Percentiles rank a stretch among this genome's conserved stretches.
phyloP scores from a whole-genome alignment of 345 rosid genomes.

The Passiflora organensis region DNA sequence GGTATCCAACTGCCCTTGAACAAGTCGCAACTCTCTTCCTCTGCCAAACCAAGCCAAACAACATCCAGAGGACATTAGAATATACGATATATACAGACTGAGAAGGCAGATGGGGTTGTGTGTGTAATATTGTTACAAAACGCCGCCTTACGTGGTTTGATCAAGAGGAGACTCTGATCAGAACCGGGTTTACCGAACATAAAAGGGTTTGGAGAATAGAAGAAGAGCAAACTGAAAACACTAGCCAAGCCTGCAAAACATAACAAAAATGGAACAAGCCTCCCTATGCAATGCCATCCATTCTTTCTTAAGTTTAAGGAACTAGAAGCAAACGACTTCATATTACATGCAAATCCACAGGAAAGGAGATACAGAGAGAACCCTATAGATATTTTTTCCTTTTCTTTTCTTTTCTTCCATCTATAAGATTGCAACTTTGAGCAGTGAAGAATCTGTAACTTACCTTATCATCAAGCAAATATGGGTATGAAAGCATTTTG shows the following conservation, averaged over 20 bases:
- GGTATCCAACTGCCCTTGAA: conserved; percentile 64
- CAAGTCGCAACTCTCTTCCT: conserved; percentile 46
- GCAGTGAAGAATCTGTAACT: not conserved
- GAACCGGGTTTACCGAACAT: conserved; percentile 10
- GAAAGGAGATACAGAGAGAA: too few species aligned
- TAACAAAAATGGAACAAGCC: conserved; percentile 38
- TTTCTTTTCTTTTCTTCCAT: too few species aligned
- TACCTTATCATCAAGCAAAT: not conserved
- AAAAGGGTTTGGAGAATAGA: conserved; percentile 51
- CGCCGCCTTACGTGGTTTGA: conserved; percentile 10
- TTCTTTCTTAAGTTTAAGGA: conserved; percentile 23
- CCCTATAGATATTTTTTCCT: too few species aligned
- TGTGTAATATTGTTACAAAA: not conserved
- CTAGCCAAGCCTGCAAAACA: conserved; percentile 41
- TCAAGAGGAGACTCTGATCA: conserved; percentile 20
- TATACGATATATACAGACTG: not conserved
- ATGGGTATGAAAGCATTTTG: not conserved
- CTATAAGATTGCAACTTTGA: not conserved
- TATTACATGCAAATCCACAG: conserved; percentile 1
- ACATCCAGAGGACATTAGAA: not conserved
- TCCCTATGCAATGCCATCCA: conserved; percentile 31
- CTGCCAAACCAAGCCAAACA: conserved; percentile 4
- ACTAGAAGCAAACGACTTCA: conserved; percentile 19
- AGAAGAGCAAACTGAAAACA: conserved; percentile 45
- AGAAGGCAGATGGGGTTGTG: not conserved